Percentiles rank a stretch among this genome's conserved stretches.
These are phyloP conservation scores for Miscanthus lutarioriparius DNA, from an alignment of 176 grass and related monocot species.

Conservation along the genomic window DNA sequence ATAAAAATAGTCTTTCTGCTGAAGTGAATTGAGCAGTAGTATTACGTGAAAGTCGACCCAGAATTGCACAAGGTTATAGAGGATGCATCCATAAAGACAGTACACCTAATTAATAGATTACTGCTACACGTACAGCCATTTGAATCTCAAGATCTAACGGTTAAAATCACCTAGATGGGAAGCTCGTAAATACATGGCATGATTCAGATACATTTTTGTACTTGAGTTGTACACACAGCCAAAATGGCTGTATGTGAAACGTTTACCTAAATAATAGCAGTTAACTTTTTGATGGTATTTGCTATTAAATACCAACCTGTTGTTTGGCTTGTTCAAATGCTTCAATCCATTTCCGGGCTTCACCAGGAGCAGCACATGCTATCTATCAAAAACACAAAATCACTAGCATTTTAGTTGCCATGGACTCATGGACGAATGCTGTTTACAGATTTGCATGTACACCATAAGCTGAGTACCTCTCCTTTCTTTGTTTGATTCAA, in stretches of 20 bases:
- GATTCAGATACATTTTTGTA: too few species aligned
- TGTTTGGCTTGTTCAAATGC: conserved; percentile 94
- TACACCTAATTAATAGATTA: too few species aligned
- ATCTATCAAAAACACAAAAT: conserved; percentile 56
- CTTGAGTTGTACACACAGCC: not conserved
- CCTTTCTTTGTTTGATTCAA: conserved; percentile 88
- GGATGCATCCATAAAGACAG: conserved; percentile 5
- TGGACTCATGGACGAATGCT: conserved; percentile 16
- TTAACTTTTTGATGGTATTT: conserved; percentile 3
- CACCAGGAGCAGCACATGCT: conserved; percentile 67
- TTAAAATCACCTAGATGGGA: too few species aligned
- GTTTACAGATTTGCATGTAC: conserved; percentile 20
- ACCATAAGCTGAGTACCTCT: conserved; percentile 57
- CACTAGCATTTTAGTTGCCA: conserved; percentile 19
- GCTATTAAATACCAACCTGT: conserved; percentile 49
- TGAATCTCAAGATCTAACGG: too few species aligned
- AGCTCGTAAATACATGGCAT: not conserved
- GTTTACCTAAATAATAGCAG: not conserved
- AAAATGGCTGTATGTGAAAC: not conserved
- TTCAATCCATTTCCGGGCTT: conserved; percentile 77
- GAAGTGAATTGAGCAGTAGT: conserved; percentile 1
- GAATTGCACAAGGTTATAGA: conserved; percentile 2
- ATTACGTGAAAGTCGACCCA: conserved; percentile 14
- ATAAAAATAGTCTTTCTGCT: not conserved
- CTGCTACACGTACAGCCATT: too few species aligned